Evolutionary conservation across 768 basidiomycete genomes (phyloP).

Genomic region (Suillus decipiens): DNA sequence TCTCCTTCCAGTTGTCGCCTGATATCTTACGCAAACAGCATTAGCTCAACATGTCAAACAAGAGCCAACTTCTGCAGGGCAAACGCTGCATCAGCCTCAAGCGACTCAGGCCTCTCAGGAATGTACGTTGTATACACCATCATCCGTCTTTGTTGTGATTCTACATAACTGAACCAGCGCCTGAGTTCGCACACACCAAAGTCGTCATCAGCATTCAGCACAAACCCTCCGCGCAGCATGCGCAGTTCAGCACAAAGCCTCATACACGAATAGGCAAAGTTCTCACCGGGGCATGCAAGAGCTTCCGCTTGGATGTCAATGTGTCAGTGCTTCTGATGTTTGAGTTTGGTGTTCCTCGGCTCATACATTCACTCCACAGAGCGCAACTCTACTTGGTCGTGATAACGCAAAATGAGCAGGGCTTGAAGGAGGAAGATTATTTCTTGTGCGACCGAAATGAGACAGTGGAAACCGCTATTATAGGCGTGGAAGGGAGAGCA

Average conservation of each 20-base stretch:
- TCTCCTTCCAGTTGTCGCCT: not conserved
- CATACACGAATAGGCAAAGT: constrained; percentile 34
- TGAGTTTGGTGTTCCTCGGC: not conserved
- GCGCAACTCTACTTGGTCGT: constrained; percentile 29
- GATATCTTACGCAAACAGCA: not conserved
- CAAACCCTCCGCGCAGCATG: constrained; percentile 29
- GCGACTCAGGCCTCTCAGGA: not conserved
- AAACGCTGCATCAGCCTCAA: not conserved
- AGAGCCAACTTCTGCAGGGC: not conserved
- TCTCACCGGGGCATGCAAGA: constrained; percentile 29
- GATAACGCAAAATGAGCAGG: constrained; percentile 25
- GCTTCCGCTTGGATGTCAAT: constrained; percentile 26
- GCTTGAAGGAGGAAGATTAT: constrained; percentile 25
- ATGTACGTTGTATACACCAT: not conserved
- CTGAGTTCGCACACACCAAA: not conserved
- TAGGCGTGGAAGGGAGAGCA: constrained; percentile 13
- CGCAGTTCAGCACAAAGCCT: constrained; percentile 32
- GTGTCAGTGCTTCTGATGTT: constrained; percentile 17
- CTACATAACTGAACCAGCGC: not conserved
- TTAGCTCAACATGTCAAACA: not conserved
- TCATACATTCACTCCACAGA: constrained; percentile 11
- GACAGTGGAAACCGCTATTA: constrained; percentile 27
- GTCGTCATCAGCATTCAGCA: constrained; percentile 32
- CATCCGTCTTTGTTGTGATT: not conserved
- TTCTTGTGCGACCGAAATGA: constrained; percentile 32